Evolutionary conservation across 805 yeast genomes (phyloP).

Genomic region (Diddensiella transvaalensis): DNA sequence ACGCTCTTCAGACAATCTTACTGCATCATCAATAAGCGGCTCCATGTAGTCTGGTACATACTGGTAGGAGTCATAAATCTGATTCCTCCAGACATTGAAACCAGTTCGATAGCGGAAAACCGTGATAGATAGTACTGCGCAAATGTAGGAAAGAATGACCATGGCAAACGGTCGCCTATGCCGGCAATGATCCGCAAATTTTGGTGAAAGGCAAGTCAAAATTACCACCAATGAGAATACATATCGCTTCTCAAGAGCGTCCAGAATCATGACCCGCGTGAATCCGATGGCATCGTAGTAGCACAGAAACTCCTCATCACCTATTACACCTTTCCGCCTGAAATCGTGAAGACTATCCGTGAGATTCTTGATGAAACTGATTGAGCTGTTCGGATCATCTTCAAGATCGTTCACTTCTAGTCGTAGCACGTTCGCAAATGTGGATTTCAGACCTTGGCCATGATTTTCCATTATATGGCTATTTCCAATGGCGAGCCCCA

Average conservation of each 20-base stretch:
- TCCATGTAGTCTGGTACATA: background rate
- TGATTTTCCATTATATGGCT: background rate
- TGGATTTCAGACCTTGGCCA: background rate
- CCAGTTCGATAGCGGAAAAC: background rate
- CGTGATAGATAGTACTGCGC: background rate
- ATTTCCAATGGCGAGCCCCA: constrained; percentile 7
- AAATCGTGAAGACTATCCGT: constrained; percentile 1
- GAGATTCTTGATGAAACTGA: background rate
- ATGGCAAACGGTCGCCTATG: constrained; percentile 3
- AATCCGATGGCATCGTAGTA: constrained; percentile 1
- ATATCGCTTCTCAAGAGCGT: background rate
- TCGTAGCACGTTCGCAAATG: background rate
- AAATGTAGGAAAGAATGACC: background rate
- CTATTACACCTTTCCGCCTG: background rate
- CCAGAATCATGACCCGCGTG: background rate
- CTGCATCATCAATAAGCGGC: background rate
- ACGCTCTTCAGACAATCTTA: background rate
- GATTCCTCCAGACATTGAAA: background rate
- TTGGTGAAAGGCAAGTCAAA: background rate
- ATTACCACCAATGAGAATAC: background rate
- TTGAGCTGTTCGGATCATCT: background rate
- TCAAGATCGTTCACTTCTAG: background rate
- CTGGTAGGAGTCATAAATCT: background rate
- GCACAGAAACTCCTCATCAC: background rate
- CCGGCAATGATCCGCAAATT: constrained; percentile 2